Evolutionary conservation across 2,329 filamentous ascomycete genomes (phyloP), one percentile per base, ranked within the genome.

Genomic region (Trichoderma citrinoviride): DNA sequence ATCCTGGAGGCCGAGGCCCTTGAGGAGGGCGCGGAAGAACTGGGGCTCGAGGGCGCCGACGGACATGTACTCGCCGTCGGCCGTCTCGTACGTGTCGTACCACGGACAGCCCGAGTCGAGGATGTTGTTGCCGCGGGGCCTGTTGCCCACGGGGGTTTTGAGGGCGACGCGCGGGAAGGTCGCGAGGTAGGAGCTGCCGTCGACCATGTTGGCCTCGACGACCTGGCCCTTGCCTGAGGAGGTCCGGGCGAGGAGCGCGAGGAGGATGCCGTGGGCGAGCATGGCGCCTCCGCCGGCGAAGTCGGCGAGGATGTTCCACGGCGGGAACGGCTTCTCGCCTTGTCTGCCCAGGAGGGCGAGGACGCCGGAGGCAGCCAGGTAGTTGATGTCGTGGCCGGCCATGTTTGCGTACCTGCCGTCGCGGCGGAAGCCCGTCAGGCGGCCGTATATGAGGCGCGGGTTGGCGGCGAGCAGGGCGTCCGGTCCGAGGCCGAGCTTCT

Each of bases 331-430:
- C 68, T 86, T 87, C 73, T 89, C 85, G 17, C 82, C 84, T 29
- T 80, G 80, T 0, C 90, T 82, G 0, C 94, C 94, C 3, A 98
- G 84, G 77, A 97, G 81, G 0, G 84, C 83, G 29, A 98, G 78
- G 1, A 90, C 89, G 0, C 94, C 94, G 0, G 90, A 90, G 0
- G 97, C 91, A 55, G 93, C 92, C 47, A 98, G 89, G 77, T 98
- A 98, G 74, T 98, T 97, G 76, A 97, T 97, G 75, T 97, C 93
- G 74, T 97, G 93, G 50, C 93, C 93, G 0, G 93, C 93, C 93
- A 97, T 97, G 72, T 84, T 79, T 54, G 85, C 86, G 78, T 97
- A 98, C 71, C 87, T 89, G 0, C 93, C 94, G 77, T 96, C 92
- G 44, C 93, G 83, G 14, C 94, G 84, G 77, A 97, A 98, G 0